Conservation (phyloP, 2,329 filamentous ascomycete genomes). For the Fusarium tuaranense region DNA sequence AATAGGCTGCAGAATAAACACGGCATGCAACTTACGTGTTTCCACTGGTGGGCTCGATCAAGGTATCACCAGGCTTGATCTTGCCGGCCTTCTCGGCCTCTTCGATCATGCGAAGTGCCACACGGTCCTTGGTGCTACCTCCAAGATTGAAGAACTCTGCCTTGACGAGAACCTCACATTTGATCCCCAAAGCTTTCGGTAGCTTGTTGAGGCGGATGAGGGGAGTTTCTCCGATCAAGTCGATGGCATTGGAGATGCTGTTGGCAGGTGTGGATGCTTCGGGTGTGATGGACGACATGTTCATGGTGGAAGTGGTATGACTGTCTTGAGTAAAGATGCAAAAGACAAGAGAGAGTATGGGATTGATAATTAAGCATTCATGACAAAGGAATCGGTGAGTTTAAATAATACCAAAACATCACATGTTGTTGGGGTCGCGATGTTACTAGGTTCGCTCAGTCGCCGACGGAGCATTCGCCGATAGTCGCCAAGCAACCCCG, state of each 20-base stretch:
- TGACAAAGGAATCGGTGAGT: not conserved
- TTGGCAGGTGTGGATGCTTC: not conserved
- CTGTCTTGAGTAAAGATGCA: not conserved
- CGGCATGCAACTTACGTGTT: slow-evolving; percentile 72
- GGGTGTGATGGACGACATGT: not conserved
- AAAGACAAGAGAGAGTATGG: not conserved
- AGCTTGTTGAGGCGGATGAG: slow-evolving; percentile 92
- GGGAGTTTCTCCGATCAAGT: slow-evolving; percentile 93
- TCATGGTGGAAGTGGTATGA: not conserved
- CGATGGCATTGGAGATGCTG: slow-evolving; percentile 67
- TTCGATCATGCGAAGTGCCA: slow-evolving; percentile 96
- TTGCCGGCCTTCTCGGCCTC: slow-evolving; percentile 90
- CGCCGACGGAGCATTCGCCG: not conserved
- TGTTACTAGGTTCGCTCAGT: no score
- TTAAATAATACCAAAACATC: not conserved
- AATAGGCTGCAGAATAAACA: not conserved
- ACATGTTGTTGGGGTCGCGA: no score
- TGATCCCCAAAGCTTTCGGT: slow-evolving; percentile 88
- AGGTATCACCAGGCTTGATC: slow-evolving; percentile 96
- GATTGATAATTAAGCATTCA: not conserved
- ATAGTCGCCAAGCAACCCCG: not conserved
- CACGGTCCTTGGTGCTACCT: slow-evolving; percentile 92
- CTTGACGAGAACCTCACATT: slow-evolving; percentile 89
- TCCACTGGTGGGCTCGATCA: slow-evolving; percentile 96
- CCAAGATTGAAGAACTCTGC: slow-evolving; percentile 93